Evolutionary conservation across 148 eudicot genomes (phyloP).

Genomic region (Chenopodium formosanum): DNA sequence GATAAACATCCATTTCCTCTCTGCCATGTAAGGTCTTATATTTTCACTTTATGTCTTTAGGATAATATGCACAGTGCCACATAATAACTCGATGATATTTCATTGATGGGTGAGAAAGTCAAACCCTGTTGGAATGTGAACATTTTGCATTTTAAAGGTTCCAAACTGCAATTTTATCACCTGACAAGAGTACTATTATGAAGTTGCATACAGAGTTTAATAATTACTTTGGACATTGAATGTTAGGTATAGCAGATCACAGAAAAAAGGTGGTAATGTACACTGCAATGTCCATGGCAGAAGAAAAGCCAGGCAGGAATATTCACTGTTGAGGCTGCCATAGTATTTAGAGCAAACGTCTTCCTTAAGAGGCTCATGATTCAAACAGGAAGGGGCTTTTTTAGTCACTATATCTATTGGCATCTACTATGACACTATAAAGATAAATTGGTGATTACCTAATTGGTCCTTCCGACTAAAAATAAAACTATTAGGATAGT

Average conservation of each 20-base stretch:
- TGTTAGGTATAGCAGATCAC: neutral
- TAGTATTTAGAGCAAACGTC: neutral
- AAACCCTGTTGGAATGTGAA: neutral
- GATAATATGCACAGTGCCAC: neutral
- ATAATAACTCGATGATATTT: neutral
- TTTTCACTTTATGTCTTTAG: neutral
- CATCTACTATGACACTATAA: too few relatives aligned
- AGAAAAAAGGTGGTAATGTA: neutral
- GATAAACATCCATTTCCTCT: neutral
- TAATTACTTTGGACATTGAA: neutral
- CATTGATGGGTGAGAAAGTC: neutral
- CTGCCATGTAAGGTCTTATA: neutral
- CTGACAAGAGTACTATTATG: neutral
- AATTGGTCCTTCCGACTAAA: too few relatives aligned
- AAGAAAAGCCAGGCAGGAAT: neutral
- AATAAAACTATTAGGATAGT: too few relatives aligned
- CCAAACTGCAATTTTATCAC: neutral
- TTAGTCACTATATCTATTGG: too few relatives aligned
- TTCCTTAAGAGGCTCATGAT: neutral
- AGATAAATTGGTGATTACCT: too few relatives aligned
- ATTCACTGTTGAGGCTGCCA: neutral
- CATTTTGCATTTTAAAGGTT: neutral
- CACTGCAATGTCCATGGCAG: neutral
- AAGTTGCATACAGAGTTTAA: neutral
- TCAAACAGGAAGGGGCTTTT: neutral